Conservation (phyloP, 2,329 filamentous ascomycete genomes). For the Zymoseptoria brevis region DNA sequence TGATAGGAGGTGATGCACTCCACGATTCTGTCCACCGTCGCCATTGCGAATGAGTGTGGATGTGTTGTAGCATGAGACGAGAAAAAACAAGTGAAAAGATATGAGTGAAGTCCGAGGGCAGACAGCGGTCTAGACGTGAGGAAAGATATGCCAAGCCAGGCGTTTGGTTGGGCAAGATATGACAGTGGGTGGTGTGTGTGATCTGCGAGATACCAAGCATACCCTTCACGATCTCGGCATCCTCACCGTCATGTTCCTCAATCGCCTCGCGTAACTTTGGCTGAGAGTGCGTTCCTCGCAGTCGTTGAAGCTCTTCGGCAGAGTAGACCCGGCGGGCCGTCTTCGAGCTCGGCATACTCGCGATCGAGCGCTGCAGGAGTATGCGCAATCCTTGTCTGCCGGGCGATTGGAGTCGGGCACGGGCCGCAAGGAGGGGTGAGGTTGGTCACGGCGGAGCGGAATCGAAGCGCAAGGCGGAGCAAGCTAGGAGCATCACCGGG, state of each 20-base stretch:
- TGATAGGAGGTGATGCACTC: not conserved
- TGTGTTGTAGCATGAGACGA: not conserved
- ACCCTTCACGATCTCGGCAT: constrained; percentile 33
- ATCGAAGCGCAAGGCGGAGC: not conserved
- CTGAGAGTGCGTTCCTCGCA: constrained; percentile 28
- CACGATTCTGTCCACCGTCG: not conserved
- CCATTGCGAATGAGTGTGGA: not conserved
- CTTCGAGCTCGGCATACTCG: constrained; percentile 3
- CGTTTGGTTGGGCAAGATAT: constrained; percentile 1
- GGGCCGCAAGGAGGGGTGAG: not conserved
- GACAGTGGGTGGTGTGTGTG: not conserved
- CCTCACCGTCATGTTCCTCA: constrained; percentile 30
- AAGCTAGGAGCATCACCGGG: not conserved
- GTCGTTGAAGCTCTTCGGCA: constrained; percentile 30
- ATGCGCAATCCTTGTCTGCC: not conserved
- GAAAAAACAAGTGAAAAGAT: not conserved
- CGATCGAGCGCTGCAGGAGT: not conserved
- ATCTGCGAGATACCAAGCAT: constrained; percentile 6
- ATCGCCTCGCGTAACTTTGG: constrained; percentile 30
- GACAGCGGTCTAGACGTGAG: not conserved
- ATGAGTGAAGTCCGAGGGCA: constrained; percentile 4
- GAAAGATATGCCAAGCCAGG: constrained; percentile 1
- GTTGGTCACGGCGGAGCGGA: not conserved
- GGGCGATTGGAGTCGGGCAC: not conserved
- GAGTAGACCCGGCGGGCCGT: constrained; percentile 31